Evolutionary conservation across 192 early-diverging fungal genomes (phyloP).

Genomic region (Coemansia sp.): DNA sequence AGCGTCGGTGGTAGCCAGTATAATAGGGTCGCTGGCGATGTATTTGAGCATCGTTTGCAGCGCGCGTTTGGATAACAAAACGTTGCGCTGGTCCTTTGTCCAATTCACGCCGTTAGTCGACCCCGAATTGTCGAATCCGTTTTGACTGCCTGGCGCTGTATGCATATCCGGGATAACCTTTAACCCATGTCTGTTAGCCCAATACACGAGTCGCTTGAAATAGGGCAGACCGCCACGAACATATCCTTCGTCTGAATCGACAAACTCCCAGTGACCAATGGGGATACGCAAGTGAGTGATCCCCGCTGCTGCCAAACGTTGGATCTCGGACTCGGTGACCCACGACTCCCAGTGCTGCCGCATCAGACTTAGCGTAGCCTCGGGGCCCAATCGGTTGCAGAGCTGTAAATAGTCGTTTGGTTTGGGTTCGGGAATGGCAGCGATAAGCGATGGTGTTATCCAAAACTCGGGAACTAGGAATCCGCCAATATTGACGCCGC

Average conservation of each 20-base stretch:
- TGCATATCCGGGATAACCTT: conserved; percentile 63
- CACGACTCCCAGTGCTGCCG: conserved; percentile 61
- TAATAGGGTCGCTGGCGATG: conserved; percentile 53
- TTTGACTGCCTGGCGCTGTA: conserved; percentile 63
- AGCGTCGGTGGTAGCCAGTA: conserved; percentile 43
- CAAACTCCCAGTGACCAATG: conserved; percentile 67
- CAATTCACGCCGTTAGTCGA: conserved; percentile 52
- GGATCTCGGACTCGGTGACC: conserved; percentile 60
- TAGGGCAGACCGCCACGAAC: conserved; percentile 53
- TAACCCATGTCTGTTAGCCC: conserved; percentile 58
- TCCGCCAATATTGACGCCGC: conserved; percentile 64
- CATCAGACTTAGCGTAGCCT: conserved; percentile 40
- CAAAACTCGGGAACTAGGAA: conserved; percentile 65
- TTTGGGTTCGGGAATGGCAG: conserved; percentile 51
- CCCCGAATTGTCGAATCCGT: conserved; percentile 64
- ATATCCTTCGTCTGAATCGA: conserved; percentile 57
- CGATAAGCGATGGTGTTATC: conserved; percentile 59
- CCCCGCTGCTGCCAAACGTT: conserved; percentile 51
- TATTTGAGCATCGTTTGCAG: conserved; percentile 59
- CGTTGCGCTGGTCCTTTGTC: conserved; percentile 52
- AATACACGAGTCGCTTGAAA: conserved; percentile 55
- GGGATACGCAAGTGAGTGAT: conserved; percentile 63
- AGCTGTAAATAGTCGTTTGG: conserved; percentile 55
- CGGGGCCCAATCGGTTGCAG: conserved; percentile 51
- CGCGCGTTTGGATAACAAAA: conserved; percentile 58